Evolutionary conservation across 768 basidiomycete species (phyloP).

Genomic region (Rhizopogon vinicolor): DNA sequence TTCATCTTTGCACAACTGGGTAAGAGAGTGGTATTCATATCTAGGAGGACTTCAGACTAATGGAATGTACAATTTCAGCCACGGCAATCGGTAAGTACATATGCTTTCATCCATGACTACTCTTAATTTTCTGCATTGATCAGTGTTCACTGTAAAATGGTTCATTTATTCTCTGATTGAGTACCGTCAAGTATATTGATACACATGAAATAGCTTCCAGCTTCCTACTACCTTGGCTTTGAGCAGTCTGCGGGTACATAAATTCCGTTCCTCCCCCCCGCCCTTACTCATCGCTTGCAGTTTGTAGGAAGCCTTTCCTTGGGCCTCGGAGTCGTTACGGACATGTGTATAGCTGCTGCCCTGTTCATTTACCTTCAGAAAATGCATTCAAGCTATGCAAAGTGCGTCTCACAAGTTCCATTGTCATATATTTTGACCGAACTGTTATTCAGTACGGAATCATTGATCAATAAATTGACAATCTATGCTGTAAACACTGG

Average conservation of each 20-base stretch:
- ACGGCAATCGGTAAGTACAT: constrained; percentile 35
- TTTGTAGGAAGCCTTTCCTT: constrained; percentile 44
- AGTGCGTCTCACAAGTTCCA: constrained; percentile 25
- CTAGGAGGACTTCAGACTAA: not conserved
- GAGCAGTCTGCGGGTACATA: constrained; percentile 39
- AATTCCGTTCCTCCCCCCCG: not conserved
- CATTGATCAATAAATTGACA: constrained; percentile 50
- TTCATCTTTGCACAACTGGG: constrained; percentile 49
- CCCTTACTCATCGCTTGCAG: constrained; percentile 22
- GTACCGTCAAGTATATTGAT: not conserved
- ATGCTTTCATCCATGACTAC: not conserved
- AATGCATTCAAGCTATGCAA: constrained; percentile 45
- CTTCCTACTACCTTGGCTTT: constrained; percentile 40
- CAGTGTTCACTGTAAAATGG: constrained; percentile 44
- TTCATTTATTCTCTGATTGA: constrained; percentile 16
- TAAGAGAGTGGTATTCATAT: constrained; percentile 16
- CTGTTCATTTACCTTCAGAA: constrained; percentile 52
- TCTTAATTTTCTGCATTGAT: constrained; percentile 2
- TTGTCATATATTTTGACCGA: not conserved
- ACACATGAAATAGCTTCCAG: constrained; percentile 28
- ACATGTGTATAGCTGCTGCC: constrained; percentile 45
- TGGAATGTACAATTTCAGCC: constrained; percentile 13
- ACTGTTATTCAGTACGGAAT: constrained; percentile 38
- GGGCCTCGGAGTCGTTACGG: constrained; percentile 44
- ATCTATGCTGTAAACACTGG: constrained; percentile 65